A percentile compares a stretch with the other conserved stretches of the same genome.
These are phyloP conservation scores for Yamadazyma tumulicola DNA, from an alignment of 805 yeast species.

Conservation along the genomic window DNA sequence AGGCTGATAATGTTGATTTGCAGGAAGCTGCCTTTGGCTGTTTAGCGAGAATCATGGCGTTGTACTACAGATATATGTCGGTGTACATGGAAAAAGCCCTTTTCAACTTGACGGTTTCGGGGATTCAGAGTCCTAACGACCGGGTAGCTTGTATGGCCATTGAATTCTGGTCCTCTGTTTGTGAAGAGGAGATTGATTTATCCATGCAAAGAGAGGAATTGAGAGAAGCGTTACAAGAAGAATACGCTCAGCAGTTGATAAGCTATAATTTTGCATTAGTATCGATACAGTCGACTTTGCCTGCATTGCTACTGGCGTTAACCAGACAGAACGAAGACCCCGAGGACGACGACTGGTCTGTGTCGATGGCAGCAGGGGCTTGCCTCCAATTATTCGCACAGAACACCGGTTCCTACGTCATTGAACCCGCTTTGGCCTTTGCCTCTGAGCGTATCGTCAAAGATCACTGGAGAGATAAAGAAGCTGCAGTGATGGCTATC, in stretches of 20 bases:
- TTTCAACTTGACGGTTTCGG: constrained; percentile 82
- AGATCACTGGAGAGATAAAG: constrained; percentile 75
- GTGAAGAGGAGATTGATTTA: constrained; percentile 92
- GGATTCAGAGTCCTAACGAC: constrained; percentile 84
- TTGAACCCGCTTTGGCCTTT: constrained; percentile 78
- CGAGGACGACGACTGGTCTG: constrained; percentile 96
- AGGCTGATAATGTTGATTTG: constrained; percentile 72
- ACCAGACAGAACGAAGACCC: constrained; percentile 90
- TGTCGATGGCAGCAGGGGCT: constrained; percentile 98
- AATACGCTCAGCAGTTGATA: constrained; percentile 36
- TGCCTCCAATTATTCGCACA: constrained; percentile 93
- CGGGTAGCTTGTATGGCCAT: constrained; percentile 97
- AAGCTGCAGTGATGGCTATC: constrained; percentile 98
- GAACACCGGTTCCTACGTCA: constrained; percentile 80
- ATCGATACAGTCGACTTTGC: constrained; percentile 82
- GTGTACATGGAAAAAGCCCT: constrained; percentile 97
- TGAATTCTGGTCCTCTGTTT: constrained; percentile 99
- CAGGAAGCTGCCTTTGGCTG: constrained; percentile 97
- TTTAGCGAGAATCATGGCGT: constrained; percentile 83
- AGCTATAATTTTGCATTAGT: constrained; percentile 79
- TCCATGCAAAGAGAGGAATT: constrained; percentile 61
- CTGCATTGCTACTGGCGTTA: constrained; percentile 74
- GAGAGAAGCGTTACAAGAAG: constrained; percentile 47
- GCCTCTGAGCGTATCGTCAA: constrained; percentile 67
- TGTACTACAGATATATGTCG: constrained; percentile 86